Evolutionary conservation across 352 stramenopile species (phyloP).

Genomic region (Globisporangium okanoganense): DNA sequence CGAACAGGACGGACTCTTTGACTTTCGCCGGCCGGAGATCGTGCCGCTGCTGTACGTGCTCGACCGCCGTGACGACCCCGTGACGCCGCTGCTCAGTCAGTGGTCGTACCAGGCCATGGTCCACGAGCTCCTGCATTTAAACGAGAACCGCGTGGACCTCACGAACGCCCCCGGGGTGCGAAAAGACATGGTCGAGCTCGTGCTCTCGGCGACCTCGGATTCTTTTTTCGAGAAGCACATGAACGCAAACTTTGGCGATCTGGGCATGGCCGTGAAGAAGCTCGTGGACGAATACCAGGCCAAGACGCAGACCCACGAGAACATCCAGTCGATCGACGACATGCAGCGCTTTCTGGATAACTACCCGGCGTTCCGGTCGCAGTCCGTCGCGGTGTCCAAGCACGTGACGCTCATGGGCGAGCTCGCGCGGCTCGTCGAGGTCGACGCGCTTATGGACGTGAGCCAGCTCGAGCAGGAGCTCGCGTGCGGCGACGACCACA

Average conservation of each 20-base stretch:
- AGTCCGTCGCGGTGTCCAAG: slow-evolving; percentile 97
- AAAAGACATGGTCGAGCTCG: slow-evolving; percentile 98
- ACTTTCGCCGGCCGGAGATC: slow-evolving; percentile 91
- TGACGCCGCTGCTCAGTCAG: slow-evolving; percentile 97
- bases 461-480: slow-evolving; percentile 96
- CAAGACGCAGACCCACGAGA: slow-evolving; percentile 82
- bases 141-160: slow-evolving; percentile 97
- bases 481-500: slow-evolving; percentile 83
- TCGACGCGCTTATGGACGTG: slow-evolving; percentile 97
- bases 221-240: slow-evolving; percentile 96
- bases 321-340: slow-evolving; percentile 93
- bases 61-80: slow-evolving; percentile 97
- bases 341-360: slow-evolving; percentile 99
- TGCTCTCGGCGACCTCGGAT: slow-evolving; percentile 95
- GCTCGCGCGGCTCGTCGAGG: slow-evolving; percentile 95
- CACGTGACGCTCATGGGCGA: slow-evolving; percentile 99
- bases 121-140: slow-evolving; percentile 97
- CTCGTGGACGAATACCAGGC: slow-evolving; percentile 90
- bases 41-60: slow-evolving; percentile 92
- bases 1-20: slow-evolving; percentile 95
- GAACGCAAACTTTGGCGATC: slow-evolving; percentile 98
- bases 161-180: slow-evolving; percentile 91
- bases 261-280: slow-evolving; percentile 94
- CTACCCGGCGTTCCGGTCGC: slow-evolving; percentile 94
- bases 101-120: slow-evolving; percentile 99